phyloP scores from a whole-genome alignment of 1,284 basidiomycete species.

The Sporisorium exsertum region DNA sequence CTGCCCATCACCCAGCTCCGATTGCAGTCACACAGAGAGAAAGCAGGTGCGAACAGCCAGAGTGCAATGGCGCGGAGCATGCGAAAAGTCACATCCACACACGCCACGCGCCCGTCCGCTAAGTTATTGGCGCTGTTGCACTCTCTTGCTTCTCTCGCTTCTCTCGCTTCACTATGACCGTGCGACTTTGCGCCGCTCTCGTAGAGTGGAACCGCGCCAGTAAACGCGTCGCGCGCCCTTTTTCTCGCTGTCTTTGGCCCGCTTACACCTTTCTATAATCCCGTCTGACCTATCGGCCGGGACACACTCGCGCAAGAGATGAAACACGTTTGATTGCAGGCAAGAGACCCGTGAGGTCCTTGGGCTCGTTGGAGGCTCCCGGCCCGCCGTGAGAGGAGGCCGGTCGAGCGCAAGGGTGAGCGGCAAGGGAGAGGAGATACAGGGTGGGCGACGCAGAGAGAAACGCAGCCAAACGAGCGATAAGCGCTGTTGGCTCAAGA shows the following conservation, averaged over 20 bases:
- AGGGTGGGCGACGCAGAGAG: no score
- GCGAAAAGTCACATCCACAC: background rate
- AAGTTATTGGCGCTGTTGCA: background rate
- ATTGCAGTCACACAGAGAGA: background rate
- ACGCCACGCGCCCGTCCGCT: background rate
- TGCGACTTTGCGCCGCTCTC: background rate
- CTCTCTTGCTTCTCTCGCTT: no score
- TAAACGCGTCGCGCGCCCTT: constrained; percentile 34
- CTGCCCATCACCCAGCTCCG: background rate
- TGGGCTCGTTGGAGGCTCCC: no score
- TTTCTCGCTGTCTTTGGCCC: background rate
- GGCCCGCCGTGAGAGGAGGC: no score
- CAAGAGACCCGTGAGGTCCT: no score
- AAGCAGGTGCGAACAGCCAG: background rate
- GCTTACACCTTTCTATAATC: background rate
- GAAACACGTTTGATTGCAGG: no score
- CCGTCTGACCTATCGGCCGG: constrained; percentile 2
- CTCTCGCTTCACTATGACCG: background rate
- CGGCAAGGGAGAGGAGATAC: no score
- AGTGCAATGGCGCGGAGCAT: background rate
- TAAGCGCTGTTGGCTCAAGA: no score
- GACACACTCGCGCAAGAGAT: no score
- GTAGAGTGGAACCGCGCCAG: constrained; percentile 39
- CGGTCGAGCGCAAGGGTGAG: no score
- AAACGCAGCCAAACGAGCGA: no score